A percentile compares a stretch with the other conserved stretches of the same genome.
These are phyloP conservation scores for Hortiboletus flavorubellus DNA, from an alignment of 768 basidiomycete species.

Conservation along the genomic window DNA sequence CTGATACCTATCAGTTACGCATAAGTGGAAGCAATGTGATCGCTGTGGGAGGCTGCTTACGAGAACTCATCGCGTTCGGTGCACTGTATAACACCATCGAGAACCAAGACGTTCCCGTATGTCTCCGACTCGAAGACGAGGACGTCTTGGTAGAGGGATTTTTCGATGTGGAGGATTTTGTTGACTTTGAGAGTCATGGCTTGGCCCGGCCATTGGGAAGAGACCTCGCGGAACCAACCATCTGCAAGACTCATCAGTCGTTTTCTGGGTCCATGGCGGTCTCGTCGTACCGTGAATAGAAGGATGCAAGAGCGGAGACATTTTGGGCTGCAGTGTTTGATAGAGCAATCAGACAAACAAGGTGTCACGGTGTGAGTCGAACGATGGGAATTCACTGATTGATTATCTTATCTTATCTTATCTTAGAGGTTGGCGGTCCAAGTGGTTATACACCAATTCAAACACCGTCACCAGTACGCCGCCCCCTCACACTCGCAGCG, in stretches of 20 bases:
- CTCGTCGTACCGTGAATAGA: conserved; percentile 45
- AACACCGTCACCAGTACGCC: no score
- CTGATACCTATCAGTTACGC: conserved; percentile 64
- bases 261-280: conserved; percentile 3
- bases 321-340: conserved; percentile 22
- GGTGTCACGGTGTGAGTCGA: no score
- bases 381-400: no score
- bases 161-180: conserved; percentile 91
- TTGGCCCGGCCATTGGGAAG: conserved; percentile 95
- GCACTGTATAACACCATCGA: conserved; percentile 95
- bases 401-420: conserved; percentile 10
- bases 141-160: conserved; percentile 93
- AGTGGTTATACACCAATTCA: no score
- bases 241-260: conserved; percentile 39
- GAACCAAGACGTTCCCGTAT: conserved; percentile 93
- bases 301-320: conserved; percentile 57
- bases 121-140: conserved; percentile 96
- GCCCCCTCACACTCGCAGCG: no score
- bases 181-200: conserved; percentile 97
- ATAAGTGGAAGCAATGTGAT: background rate
- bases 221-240: conserved; percentile 96
- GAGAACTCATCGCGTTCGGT: conserved; percentile 99
- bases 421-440: background rate
- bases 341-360: no score
- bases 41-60: conserved; percentile 45